Conservation (phyloP, 352 stramenopile species). For the Bremia lactucae region DNA sequence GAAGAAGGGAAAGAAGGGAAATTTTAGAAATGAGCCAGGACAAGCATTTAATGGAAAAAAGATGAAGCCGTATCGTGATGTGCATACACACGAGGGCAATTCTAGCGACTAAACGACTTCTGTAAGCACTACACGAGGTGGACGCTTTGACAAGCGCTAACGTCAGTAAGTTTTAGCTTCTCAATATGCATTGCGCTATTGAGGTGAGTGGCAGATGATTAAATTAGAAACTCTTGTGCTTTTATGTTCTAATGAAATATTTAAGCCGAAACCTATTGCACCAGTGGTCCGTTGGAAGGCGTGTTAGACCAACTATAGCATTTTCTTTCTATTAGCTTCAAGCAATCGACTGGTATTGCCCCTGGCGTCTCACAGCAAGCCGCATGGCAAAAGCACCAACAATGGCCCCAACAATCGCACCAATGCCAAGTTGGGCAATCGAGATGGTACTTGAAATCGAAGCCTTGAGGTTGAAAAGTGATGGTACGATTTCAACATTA, state of each 20-base stretch:
- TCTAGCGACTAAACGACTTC: conserved; percentile 3
- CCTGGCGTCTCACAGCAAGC: conserved; percentile 19
- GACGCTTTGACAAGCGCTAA: conserved; percentile 5
- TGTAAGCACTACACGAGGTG: conserved; percentile 4
- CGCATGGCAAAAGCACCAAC: conserved; percentile 23
- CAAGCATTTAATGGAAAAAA: conserved; percentile 6
- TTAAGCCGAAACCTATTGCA: too few species aligned
- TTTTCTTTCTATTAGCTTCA: conserved; percentile 2
- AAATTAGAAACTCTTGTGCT: too few species aligned
- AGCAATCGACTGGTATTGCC: conserved; percentile 26
- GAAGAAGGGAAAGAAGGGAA: conserved; percentile 4
- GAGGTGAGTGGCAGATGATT: too few species aligned
- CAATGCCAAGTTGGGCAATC: conserved; percentile 19
- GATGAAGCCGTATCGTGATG: not conserved
- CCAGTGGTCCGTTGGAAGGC: too few species aligned
- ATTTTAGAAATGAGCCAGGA: conserved; percentile 1
- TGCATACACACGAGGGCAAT: conserved; percentile 3
- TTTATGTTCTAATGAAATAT: too few species aligned
- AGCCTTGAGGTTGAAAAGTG: not conserved
- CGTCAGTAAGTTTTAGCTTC: conserved; percentile 1
- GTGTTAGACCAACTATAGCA: too few species aligned
- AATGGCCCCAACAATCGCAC: conserved; percentile 20
- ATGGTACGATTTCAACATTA: conserved; percentile 2
- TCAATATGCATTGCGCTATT: too few species aligned
- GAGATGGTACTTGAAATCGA: conserved; percentile 5